Evolutionary conservation across 768 basidiomycete genomes (phyloP), one percentile per base, ranked within the genome.

Genomic region (Collybiopsis luxurians): DNA sequence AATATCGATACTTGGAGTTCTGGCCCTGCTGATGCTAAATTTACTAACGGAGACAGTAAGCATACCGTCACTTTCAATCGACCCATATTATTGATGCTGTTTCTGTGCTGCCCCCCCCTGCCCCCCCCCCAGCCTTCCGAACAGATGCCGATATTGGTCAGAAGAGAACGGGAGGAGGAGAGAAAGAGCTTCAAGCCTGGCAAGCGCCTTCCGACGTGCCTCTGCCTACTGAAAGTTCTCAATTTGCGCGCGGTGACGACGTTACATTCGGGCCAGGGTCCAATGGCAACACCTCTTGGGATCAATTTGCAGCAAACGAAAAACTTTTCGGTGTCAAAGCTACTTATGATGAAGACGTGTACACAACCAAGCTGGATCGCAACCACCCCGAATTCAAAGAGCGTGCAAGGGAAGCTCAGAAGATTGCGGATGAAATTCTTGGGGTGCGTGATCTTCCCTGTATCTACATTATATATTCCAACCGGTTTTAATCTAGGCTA

Each of bases 291-390:
- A 67, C 72, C 27, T 66, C 77, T 2, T 95, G 95, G 92, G 95
- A 99, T 71, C 94, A 97, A 71, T 99, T 96, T 64, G 87, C 86
- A 19, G 92, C 78, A 40, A 99, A 98, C 71, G 96, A 98, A 72
- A 80, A 89, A 64, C 78, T 92, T 55, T 98, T 97, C 67, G 97
- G 97, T 23, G 86, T 96, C 60, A 93, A 79, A 65, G 93, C 94
- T 9, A 84, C 83, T 63, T 99, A 92, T 71, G 89, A 96, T 65
- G 97, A 99, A 74, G 91, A 96, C 56, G 67, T 86, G 31, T 99
- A 99, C 70, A 98, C 97, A 11, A 98, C 96, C 17, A 93, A 86
- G 73, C 79, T 99, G 44, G 92, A 98, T 67, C 84, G 91, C 60
- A 82, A 74, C 53, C 89, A 84, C 6, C 82, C 88, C 21, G 95